Conservation (phyloP, 805 yeast genomes). For the Myxozyma sirexii region DNA sequence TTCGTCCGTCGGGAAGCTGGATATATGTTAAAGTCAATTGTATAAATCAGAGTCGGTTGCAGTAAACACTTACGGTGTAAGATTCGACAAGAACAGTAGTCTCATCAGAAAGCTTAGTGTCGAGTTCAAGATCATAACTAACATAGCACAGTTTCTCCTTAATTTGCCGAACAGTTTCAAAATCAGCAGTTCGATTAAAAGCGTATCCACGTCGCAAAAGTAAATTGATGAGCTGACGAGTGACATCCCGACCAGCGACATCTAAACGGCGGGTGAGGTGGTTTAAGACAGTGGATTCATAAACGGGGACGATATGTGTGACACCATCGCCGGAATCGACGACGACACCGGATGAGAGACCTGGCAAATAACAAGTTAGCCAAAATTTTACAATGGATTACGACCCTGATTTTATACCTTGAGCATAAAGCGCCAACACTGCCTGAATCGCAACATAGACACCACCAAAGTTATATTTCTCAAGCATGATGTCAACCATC, state of each 20-base stretch:
- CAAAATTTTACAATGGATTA: not conserved
- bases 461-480: constrained; percentile 85
- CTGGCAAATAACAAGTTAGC: not conserved
- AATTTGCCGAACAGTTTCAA: constrained; percentile 92
- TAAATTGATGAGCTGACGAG: constrained; percentile 90
- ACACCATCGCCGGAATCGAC: constrained; percentile 99
- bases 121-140: constrained; percentile 89
- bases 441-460: constrained; percentile 97
- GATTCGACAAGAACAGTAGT: constrained; percentile 93
- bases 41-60: not conserved
- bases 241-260: constrained; percentile 98
- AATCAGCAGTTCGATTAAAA: constrained; percentile 97
- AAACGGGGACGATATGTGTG: constrained; percentile 97
- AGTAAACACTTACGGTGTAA: constrained; percentile 45
- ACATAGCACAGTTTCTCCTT: constrained; percentile 97
- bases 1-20: constrained; percentile 97
- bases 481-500: constrained; percentile 93
- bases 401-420: constrained; percentile 52
- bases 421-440: constrained; percentile 95
- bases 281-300: constrained; percentile 93
- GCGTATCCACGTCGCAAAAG: constrained; percentile 96
- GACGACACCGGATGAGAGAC: constrained; percentile 89
- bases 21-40: not conserved
- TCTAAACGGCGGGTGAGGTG: constrained; percentile 90
- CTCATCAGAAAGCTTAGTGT: constrained; percentile 82